These are phyloP conservation scores for Wickerhamiella hasegawae DNA, from an alignment of 805 yeast species.

Conservation along the genomic window DNA sequence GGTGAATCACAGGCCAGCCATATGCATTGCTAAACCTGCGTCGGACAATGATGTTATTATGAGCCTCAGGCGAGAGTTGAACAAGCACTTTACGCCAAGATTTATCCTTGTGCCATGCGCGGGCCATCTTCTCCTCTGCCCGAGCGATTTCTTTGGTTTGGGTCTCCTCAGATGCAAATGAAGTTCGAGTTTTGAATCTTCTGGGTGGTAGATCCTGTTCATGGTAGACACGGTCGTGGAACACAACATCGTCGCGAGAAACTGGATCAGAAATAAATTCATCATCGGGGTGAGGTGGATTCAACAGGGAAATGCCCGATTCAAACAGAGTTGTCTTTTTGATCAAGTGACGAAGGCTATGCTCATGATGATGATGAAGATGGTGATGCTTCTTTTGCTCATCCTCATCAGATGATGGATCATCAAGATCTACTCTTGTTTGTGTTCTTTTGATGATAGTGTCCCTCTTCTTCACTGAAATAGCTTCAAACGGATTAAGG, in stretches of 20 bases:
- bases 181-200: slow-evolving; percentile 17
- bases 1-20: slow-evolving; percentile 90
- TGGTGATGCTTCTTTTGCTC: not conserved
- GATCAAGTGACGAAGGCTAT: not conserved
- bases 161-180: not conserved
- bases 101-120: slow-evolving; percentile 73
- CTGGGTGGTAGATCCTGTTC: slow-evolving; percentile 51
- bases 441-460: not conserved
- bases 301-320: slow-evolving; percentile 58
- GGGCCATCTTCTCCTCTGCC: slow-evolving; percentile 67
- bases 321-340: slow-evolving; percentile 54
- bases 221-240: slow-evolving; percentile 67
- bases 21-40: slow-evolving; percentile 81
- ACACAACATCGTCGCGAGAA: slow-evolving; percentile 44
- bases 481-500: not conserved
- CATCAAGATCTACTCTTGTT: not conserved
- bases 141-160: slow-evolving; percentile 21
- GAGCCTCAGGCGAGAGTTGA: slow-evolving; percentile 80
- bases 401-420: not conserved
- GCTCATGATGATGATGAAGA: not conserved
- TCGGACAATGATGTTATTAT: slow-evolving; percentile 79
- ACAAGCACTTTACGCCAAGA: slow-evolving; percentile 87
- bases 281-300: slow-evolving; percentile 66
- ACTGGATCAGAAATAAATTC: slow-evolving; percentile 54
- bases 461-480: not conserved